Percentiles rank a stretch among this genome's conserved stretches.
Evolutionary conservation across 192 early-diverging fungal species (phyloP).

Genomic region (Umbelopsis sp.): DNA sequence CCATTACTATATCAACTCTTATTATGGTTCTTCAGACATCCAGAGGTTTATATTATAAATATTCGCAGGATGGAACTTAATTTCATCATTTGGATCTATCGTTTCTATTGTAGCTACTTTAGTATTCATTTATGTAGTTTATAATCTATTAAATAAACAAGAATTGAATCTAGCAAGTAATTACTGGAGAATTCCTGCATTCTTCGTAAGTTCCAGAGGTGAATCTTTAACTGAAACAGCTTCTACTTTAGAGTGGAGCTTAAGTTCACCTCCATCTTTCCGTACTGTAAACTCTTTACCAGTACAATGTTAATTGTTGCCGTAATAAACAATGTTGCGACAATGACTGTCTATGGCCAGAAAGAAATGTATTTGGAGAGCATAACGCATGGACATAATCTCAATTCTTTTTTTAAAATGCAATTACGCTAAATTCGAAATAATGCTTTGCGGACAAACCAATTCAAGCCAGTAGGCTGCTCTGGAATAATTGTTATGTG

Average conservation of each 20-base stretch:
- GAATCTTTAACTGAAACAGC: slow-evolving; percentile 14
- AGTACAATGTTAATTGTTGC: slow-evolving; percentile 38
- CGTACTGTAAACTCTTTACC: slow-evolving; percentile 16
- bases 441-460: too few relatives aligned
- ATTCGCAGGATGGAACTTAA: slow-evolving; percentile 52
- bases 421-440: too few relatives aligned
- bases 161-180: slow-evolving; percentile 13
- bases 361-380: too few relatives aligned
- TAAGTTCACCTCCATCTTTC: slow-evolving; percentile 17
- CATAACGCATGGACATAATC: too few relatives aligned
- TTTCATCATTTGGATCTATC: slow-evolving; percentile 51
- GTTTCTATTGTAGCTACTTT: slow-evolving; percentile 37
- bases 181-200: slow-evolving; percentile 16
- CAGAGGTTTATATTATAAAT: too few relatives aligned
- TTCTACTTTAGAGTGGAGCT: slow-evolving; percentile 19
- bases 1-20: too few relatives aligned
- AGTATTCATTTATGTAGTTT: slow-evolving; percentile 14
- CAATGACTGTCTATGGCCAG: too few relatives aligned
- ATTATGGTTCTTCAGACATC: too few relatives aligned
- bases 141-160: slow-evolving; percentile 18
- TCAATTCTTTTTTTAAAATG: too few relatives aligned
- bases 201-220: slow-evolving; percentile 13
- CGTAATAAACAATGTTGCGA: too few relatives aligned
- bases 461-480: too few relatives aligned
- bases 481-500: slow-evolving; percentile 35